Conservation (phyloP, 75 land plant genomes). For the Azolla pinnata region DNA sequence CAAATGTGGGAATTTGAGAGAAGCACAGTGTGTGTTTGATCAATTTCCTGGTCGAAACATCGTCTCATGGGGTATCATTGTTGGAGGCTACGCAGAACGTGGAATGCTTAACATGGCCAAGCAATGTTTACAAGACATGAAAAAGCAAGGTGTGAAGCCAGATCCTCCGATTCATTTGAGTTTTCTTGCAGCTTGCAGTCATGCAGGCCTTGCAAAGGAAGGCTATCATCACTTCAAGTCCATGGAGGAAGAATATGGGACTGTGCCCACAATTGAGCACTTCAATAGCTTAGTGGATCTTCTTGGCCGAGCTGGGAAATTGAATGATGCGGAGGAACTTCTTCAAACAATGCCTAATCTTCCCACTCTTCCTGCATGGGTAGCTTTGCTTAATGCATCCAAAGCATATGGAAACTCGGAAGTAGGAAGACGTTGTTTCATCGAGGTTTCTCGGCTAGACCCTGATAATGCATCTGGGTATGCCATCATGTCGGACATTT, state of each 20-base stretch:
- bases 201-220: conserved; percentile 7
- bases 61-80: conserved; percentile 13
- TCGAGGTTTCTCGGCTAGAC: neutral
- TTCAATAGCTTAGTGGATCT: conserved; percentile 15
- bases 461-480: neutral
- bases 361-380: conserved; percentile 9
- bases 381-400: conserved; percentile 14
- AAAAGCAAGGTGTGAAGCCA: conserved; percentile 2
- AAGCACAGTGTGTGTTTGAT: conserved; percentile 1
- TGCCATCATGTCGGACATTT: neutral
- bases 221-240: neutral
- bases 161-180: neutral
- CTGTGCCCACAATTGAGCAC: conserved; percentile 13
- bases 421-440: conserved; percentile 3
- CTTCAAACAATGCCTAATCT: conserved; percentile 10
- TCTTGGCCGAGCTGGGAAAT: conserved; percentile 1
- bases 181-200: conserved; percentile 6
- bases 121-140: conserved; percentile 5
- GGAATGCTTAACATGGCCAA: conserved; percentile 8
- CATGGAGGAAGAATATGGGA: conserved; percentile 5
- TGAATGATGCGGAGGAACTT: conserved; percentile 12
- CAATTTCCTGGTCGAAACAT: conserved; percentile 8
- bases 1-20: conserved; percentile 2
- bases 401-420: conserved; percentile 8
- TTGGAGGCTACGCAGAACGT: conserved; percentile 16